phyloP scores from a whole-genome alignment of 768 basidiomycete species.

The Terana coerulea region DNA sequence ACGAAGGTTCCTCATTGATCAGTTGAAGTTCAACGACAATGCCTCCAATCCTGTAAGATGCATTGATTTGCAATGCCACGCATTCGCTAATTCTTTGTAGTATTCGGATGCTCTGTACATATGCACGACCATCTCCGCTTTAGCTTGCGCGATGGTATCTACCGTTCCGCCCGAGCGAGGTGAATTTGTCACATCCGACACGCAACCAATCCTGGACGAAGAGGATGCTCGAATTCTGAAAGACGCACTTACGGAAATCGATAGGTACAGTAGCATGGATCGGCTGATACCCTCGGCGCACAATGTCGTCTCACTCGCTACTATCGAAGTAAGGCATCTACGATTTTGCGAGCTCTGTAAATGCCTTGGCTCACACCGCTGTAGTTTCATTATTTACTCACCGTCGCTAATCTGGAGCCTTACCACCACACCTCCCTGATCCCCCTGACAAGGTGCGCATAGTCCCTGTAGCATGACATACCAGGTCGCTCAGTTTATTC shows the following conservation, averaged over 20 bases:
- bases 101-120: constrained; percentile 92
- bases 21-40: constrained; percentile 94
- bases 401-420: constrained; percentile 72
- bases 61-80: background rate
- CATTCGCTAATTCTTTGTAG: constrained; percentile 35
- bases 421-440: constrained; percentile 78
- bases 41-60: constrained; percentile 76
- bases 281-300: constrained; percentile 91
- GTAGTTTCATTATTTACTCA: constrained; percentile 79
- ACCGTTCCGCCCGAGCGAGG: constrained; percentile 76
- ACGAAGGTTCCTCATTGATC: constrained; percentile 84
- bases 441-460: constrained; percentile 76
- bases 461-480: background rate
- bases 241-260: constrained; percentile 76
- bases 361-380: constrained; percentile 8
- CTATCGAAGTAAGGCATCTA: constrained; percentile 65
- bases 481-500: background rate
- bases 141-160: constrained; percentile 77
- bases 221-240: constrained; percentile 71
- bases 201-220: constrained; percentile 57
- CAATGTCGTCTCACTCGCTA: constrained; percentile 89
- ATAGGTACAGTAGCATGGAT: constrained; percentile 93
- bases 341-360: background rate
- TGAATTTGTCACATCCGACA: constrained; percentile 68
- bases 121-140: constrained; percentile 77